Conservation (phyloP, 1,139 yeast genomes). For the Spencermartinsiella ligniputridi region DNA sequence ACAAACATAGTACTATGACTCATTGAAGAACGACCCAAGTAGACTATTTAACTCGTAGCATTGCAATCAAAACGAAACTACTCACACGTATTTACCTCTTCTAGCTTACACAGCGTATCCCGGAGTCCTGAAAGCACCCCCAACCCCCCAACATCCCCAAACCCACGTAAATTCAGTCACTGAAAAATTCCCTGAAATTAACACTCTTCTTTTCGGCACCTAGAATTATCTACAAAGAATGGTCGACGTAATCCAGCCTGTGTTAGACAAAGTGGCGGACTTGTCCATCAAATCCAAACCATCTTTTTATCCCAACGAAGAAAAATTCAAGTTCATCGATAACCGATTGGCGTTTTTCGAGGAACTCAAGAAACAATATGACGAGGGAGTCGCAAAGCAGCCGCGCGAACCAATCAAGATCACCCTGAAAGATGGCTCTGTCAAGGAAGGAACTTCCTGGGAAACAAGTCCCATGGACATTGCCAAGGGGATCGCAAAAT, state of each 20-base stretch:
- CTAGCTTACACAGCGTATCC: too few species aligned
- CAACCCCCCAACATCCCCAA: too few species aligned
- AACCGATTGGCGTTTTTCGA: slow-evolving; percentile 78
- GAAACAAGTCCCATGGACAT: slow-evolving; percentile 88
- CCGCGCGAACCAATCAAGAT: slow-evolving; percentile 62
- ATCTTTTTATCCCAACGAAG: slow-evolving; percentile 37
- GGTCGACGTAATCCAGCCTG: slow-evolving; percentile 35
- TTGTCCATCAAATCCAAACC: slow-evolving; percentile 42
- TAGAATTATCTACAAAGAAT: slow-evolving; percentile 16
- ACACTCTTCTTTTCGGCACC: not conserved
- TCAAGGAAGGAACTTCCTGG: slow-evolving; percentile 75
- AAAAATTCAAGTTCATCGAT: slow-evolving; percentile 78
- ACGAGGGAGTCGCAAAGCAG: slow-evolving; percentile 62
- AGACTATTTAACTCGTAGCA: too few species aligned
- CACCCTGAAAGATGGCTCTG: slow-evolving; percentile 82
- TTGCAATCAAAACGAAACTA: too few species aligned
- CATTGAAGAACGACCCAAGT: too few species aligned
- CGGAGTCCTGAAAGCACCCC: too few species aligned
- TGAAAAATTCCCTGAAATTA: not conserved
- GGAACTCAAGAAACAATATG: slow-evolving; percentile 71
- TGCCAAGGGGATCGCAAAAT: slow-evolving; percentile 79
- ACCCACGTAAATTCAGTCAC: not conserved
- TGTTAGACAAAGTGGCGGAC: slow-evolving; percentile 51
- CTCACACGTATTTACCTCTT: too few species aligned
- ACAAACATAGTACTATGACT: too few species aligned